A percentile compares a stretch with the other conserved stretches of the same genome.
Evolutionary conservation across 495 filamentous ascomycete genomes (phyloP).

Genomic region (Cryomyces minteri): DNA sequence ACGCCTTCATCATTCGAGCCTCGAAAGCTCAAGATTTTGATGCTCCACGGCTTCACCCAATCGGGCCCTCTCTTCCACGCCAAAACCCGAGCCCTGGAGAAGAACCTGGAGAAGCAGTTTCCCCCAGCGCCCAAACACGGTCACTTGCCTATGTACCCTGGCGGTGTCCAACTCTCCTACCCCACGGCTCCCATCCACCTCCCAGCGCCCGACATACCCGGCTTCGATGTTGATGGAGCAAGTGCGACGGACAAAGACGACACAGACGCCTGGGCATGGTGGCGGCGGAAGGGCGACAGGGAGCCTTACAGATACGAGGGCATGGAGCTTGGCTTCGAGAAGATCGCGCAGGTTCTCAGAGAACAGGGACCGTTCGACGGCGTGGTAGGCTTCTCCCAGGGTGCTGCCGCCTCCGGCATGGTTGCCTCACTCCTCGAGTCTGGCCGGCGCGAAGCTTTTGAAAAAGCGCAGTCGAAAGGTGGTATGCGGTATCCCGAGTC

Average conservation of each 20-base stretch:
- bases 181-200: slow-evolving; percentile 47
- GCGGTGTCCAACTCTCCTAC: slow-evolving; percentile 33
- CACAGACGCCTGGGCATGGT: slow-evolving; percentile 71
- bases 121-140: slow-evolving; percentile 13
- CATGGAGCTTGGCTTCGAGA: slow-evolving; percentile 40
- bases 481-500: slow-evolving; percentile 29
- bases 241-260: slow-evolving; percentile 15
- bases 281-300: slow-evolving; percentile 40
- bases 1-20: too few relatives aligned
- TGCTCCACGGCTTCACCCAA: slow-evolving; percentile 69
- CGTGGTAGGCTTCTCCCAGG: slow-evolving; percentile 26
- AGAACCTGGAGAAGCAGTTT: slow-evolving; percentile 58
- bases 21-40: slow-evolving; percentile 19
- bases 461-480: slow-evolving; percentile 10
- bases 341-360: slow-evolving; percentile 37
- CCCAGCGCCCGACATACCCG: slow-evolving; percentile 48
- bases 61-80: slow-evolving; percentile 70
- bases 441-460: slow-evolving; percentile 28
- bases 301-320: slow-evolving; percentile 41
- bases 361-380: slow-evolving; percentile 26
- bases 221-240: slow-evolving; percentile 6
- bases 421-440: slow-evolving; percentile 51
- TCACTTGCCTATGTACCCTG: neutral
- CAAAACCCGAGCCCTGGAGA: slow-evolving; percentile 77
- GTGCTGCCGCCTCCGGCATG: slow-evolving; percentile 27